Conservation (phyloP, 805 yeast species). For the Ascoidea asiatica region DNA sequence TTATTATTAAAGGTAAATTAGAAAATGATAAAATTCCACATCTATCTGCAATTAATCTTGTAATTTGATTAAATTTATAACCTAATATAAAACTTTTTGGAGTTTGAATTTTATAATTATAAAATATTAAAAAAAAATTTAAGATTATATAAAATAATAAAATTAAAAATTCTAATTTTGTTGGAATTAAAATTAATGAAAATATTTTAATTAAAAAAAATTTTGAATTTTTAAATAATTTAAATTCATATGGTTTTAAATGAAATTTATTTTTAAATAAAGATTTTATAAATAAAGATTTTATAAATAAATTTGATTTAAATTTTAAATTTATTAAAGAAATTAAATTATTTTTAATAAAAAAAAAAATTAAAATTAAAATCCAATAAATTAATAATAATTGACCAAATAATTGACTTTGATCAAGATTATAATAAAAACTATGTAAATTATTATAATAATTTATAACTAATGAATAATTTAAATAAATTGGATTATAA, state of each 20-base stretch:
- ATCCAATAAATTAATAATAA: neutral
- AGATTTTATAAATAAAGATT: neutral
- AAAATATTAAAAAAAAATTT: conserved; percentile 16
- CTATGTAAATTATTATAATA: too few species aligned
- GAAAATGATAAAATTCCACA: conserved; percentile 20
- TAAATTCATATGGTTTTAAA: conserved; percentile 9
- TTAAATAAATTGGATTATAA: neutral
- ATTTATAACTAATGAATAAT: neutral
- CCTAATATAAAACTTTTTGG: conserved; percentile 25
- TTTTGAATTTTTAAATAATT: neutral
- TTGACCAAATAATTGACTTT: neutral
- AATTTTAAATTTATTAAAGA: neutral
- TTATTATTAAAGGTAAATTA: conserved; percentile 37
- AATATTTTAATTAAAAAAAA: too few species aligned
- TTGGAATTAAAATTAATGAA: conserved; percentile 17
- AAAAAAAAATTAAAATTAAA: too few species aligned
- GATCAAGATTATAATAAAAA: neutral
- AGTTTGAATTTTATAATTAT: conserved; percentile 15
- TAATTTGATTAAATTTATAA: conserved; percentile 20
- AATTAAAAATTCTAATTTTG: conserved; percentile 24
- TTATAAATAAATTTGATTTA: neutral
- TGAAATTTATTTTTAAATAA: conserved; percentile 8
- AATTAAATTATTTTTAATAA: too few species aligned
- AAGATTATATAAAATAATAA: conserved; percentile 20
- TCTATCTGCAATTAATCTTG: conserved; percentile 28